Evolutionary conservation across 805 yeast genomes (phyloP), one percentile per base, ranked within the genome.

Genomic region (Clavispora asparagi): DNA sequence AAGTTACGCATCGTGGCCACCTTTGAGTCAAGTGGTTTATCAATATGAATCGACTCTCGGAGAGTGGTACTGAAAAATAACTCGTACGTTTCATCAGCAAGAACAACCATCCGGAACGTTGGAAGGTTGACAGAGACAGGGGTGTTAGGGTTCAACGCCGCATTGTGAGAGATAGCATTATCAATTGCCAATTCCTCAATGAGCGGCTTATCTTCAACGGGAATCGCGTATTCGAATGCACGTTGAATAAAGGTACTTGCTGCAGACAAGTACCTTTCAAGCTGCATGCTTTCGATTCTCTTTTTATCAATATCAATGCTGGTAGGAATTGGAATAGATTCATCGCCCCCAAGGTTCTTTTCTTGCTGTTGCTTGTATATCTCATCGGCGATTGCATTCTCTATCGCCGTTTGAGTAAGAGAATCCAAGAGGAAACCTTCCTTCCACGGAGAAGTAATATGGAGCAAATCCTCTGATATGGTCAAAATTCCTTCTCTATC

Each of bases 31-130:
- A 78, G 72, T 32, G 77, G 79, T 52, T 78, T 77, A 46, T 79
- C 77, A 41, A 87, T 73, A 59, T 86, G 88, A 43, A 87, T 76
- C 0, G 92, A 78, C n/a, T 72, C 63, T 46, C 85, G 75, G 30
- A 89, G 69, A 0, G 90, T 84, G 25, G 73, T 70, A 12, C 87
- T 74, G 67, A 94, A 94, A 50, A 92, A 81, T 36, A 85, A 71
- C 63, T 94, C 98, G 55, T 89, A 85, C 0, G 97, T 87, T 58
- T 90, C 98, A 62, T 91, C 97, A 0, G 98, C 97, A 6, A 92
- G 70, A 6, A 94, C 70, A 1, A 94, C 95, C 99, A 92, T 92
- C 51, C 98, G 73, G 68, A 92, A 92, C 0, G 96, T 90, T 0
- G 98, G 88, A 14, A 89, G 69, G 44, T 85, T 87, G 43, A 91